Evolutionary conservation across 768 basidiomycete species (phyloP), one percentile per base, ranked within the genome.

Genomic region (Boletus insuetus): DNA sequence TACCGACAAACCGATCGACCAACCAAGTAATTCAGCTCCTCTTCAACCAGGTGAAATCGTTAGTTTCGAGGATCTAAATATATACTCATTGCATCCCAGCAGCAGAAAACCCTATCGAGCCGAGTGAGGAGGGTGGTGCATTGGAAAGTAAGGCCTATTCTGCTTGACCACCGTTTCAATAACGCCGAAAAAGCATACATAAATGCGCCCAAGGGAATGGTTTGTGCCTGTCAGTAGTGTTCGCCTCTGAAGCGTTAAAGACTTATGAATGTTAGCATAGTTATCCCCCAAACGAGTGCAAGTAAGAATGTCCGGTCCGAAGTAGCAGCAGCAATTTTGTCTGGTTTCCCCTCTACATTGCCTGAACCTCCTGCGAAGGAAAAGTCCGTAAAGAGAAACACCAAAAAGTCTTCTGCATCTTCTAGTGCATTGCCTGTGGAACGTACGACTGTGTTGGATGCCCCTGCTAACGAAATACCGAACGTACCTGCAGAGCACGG

Each of bases 191-290:
- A 55, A 63, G 54, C 12, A 42, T 43, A 46, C 20, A 17, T 7
- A 46, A 54, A 37, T 24, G 6, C 37, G 14, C 22, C 49, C 0
- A 31, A 32, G 13, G 54, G 53, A 35, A 43, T 13, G 26, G 53
- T 8, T 39, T 63, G 59, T 58, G 59, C 59, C 29, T 11, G 63
- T 62, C 46, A 64, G 63, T 24, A 46, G 24, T 48, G n/a, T 52
- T 49, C 17, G n/a, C 32, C 22, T 56, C 48, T 3, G 13, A 46
- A 39, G 22, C 46, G 32, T 58, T 55, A 45, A 56, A 56, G 32
- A 52, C 64, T 61, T 50, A 66, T 58, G 39, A 56, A 56, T 52
- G 47, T 58, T 50, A 68, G 70, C 31, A 52, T 65, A 68, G 68
- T 47, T 41, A 49, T 56, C 19, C 56, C 55, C 35, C 40, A 26